A percentile compares a stretch with the other conserved stretches of the same genome.
phyloP scores from a whole-genome alignment of 2,329 filamentous ascomycete genomes.

The Pleomassaria siparia region DNA sequence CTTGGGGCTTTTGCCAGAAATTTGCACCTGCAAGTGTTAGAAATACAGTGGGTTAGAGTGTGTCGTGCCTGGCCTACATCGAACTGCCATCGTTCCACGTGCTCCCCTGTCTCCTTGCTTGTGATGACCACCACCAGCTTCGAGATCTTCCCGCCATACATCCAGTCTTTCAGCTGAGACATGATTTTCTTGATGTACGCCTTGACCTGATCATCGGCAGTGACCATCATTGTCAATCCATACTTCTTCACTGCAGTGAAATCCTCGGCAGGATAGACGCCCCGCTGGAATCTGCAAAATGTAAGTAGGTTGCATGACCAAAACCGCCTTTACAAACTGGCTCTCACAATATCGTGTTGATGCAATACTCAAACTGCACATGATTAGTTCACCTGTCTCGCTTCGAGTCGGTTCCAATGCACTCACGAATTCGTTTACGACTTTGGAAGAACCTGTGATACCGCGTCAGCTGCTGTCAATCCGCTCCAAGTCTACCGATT shows the following conservation, averaged over 20 bases:
- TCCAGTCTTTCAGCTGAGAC: constrained; percentile 96
- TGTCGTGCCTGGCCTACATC: constrained; percentile 59
- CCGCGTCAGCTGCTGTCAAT: constrained; percentile 1
- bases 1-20: constrained; percentile 56
- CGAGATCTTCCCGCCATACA: constrained; percentile 94
- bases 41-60: neutral
- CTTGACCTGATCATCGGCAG: constrained; percentile 95
- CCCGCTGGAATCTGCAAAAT: constrained; percentile 72
- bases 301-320: constrained; percentile 14
- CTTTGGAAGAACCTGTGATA: constrained; percentile 67
- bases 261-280: constrained; percentile 88
- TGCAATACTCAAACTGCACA: constrained; percentile 87
- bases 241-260: constrained; percentile 99
- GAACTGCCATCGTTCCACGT: constrained; percentile 97
- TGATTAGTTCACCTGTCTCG: constrained; percentile 14
- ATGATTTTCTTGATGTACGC: constrained; percentile 99
- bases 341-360: constrained; percentile 87
- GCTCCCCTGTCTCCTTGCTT: constrained; percentile 93
- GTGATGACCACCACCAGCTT: constrained; percentile 97
- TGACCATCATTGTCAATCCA: constrained; percentile 97
- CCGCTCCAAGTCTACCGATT: constrained; percentile 35
- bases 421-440: constrained; percentile 93
- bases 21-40: constrained; percentile 53
- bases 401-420: neutral
- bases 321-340: neutral